These are phyloP conservation scores for Lasiodiplodia theobromae DNA, from an alignment of 2,329 filamentous ascomycete genomes.

Conservation along the genomic window DNA sequence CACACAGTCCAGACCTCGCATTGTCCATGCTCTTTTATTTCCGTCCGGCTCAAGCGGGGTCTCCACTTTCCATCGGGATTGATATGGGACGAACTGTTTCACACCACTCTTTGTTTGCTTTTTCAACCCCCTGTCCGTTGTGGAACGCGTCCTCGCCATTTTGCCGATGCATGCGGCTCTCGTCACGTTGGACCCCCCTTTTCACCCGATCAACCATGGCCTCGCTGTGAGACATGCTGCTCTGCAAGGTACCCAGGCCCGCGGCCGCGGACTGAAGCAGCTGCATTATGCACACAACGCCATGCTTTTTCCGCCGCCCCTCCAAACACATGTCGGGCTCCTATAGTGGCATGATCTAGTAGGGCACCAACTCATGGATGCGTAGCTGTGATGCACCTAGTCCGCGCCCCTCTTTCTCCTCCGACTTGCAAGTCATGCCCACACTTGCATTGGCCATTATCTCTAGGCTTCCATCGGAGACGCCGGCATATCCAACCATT, in stretches of 20 bases:
- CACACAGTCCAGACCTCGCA: constrained; percentile 10
- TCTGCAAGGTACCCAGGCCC: constrained; percentile 15
- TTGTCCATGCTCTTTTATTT: not conserved
- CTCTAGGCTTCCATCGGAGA: not conserved
- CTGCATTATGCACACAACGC: not conserved
- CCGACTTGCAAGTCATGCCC: not conserved
- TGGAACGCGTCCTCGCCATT: not conserved
- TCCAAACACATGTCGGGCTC: not conserved
- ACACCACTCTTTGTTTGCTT: constrained; percentile 13
- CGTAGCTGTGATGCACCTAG: not conserved
- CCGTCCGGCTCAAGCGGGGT: not conserved
- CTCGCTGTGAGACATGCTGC: not conserved
- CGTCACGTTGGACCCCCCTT: not conserved
- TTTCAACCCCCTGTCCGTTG: not conserved
- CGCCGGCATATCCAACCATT: not conserved
- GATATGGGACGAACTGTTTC: constrained; percentile 1
- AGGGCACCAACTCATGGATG: not conserved
- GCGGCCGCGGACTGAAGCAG: not conserved
- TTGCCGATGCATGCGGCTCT: constrained; percentile 9
- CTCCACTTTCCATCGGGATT: not conserved
- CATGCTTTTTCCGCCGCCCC: not conserved
- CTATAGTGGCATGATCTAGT: constrained; percentile 11
- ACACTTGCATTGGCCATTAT: not conserved
- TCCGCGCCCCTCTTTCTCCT: not conserved
- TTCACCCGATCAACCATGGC: not conserved